phyloP scores from a whole-genome alignment of 1,284 basidiomycete genomes.

The Xerocomus cyaneibrunnescens region DNA sequence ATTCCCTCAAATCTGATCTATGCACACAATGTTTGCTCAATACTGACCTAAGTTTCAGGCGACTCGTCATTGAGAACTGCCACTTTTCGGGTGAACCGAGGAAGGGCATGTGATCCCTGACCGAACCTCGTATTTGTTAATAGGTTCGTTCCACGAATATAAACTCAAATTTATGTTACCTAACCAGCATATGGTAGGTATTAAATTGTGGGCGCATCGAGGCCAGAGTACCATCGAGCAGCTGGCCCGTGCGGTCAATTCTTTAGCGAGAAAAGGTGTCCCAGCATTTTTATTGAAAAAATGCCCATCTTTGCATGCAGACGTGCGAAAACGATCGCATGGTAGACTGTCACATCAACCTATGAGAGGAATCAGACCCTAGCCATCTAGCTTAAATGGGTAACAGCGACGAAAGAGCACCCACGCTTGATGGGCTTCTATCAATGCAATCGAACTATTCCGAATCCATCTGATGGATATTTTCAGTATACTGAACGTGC shows the following conservation, averaged over 20 bases:
- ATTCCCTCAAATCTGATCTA: neutral
- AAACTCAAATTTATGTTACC: neutral
- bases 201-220: neutral
- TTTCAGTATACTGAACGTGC: slow-evolving; percentile 2
- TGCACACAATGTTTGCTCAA: neutral
- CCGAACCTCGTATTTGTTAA: neutral
- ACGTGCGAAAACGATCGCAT: too few relatives aligned
- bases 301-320: neutral
- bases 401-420: slow-evolving; percentile 8
- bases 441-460: slow-evolving; percentile 3
- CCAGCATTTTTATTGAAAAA: too few relatives aligned
- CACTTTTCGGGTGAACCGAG: neutral
- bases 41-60: neutral
- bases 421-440: slow-evolving; percentile 9
- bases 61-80: neutral
- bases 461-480: slow-evolving; percentile 3
- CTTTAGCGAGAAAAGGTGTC: too few relatives aligned
- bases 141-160: slow-evolving; percentile 7
- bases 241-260: too few relatives aligned
- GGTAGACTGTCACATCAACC: slow-evolving; percentile 5
- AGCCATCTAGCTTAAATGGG: slow-evolving; percentile 18
- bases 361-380: slow-evolving; percentile 8
- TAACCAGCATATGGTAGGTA: slow-evolving; percentile 4
- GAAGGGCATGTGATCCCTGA: neutral
- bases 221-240: neutral